Conservation (phyloP, 163 green algal genomes). For the Coccomyxa subellipsoidea region DNA sequence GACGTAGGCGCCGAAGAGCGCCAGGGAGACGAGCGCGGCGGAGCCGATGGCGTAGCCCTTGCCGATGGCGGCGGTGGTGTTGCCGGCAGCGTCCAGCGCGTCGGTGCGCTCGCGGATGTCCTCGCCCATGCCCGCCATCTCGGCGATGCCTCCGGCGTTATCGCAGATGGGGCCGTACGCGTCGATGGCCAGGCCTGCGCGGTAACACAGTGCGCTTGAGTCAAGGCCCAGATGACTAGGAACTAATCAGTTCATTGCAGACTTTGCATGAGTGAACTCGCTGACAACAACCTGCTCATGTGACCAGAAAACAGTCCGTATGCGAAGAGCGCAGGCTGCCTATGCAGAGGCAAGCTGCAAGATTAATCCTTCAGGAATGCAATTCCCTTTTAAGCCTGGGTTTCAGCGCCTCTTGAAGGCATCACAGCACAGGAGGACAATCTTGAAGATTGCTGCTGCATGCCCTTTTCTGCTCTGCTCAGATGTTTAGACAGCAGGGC, state of each 20-base stretch:
- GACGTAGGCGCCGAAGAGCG: slow-evolving; percentile 96
- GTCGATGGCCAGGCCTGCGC: slow-evolving; percentile 81
- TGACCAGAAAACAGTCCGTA: no score
- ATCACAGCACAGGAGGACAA: no score
- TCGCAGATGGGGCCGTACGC: slow-evolving; percentile 98
- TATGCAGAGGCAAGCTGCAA: no score
- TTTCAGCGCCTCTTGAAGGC: no score
- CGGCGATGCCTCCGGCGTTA: slow-evolving; percentile 98
- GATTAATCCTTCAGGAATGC: no score
- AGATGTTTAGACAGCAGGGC: neutral
- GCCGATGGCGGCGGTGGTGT: slow-evolving; percentile 99
- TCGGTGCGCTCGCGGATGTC: slow-evolving; percentile 97
- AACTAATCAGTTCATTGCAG: no score
- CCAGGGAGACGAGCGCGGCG: slow-evolving; percentile 95
- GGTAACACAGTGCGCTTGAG: neutral
- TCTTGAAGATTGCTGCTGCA: neutral
- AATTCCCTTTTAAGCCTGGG: no score
- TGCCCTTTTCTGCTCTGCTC: neutral
- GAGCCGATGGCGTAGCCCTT: slow-evolving; percentile 99
- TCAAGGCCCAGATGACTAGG: no score
- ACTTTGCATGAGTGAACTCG: no score
- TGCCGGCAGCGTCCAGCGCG: slow-evolving; percentile 91
- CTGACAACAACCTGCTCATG: no score
- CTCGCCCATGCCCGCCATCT: slow-evolving; percentile 98
- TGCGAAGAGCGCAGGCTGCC: no score